A percentile compares a stretch with the other conserved stretches of the same genome.
Conservation (phyloP, 257 asterid genomes). For the Nicotiana knightiana region DNA sequence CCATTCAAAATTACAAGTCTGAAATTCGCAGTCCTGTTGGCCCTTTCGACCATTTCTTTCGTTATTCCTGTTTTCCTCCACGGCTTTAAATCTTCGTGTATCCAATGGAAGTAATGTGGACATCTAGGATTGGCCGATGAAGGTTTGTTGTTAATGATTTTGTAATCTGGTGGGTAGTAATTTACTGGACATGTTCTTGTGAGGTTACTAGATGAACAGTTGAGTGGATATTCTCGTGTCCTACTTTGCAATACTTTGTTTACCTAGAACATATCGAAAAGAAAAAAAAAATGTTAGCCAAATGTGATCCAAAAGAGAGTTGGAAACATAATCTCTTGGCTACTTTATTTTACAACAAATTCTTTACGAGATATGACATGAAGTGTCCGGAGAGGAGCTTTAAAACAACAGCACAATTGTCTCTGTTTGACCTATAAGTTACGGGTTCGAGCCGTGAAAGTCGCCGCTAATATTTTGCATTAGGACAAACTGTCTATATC, state of each 20-base stretch:
- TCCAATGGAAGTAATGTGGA: conserved; percentile 74
- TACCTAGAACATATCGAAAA: conserved; percentile 1
- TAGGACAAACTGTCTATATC: rapidly evolving
- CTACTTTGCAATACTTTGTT: not conserved
- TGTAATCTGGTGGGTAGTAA: conserved; percentile 34
- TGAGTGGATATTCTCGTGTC: conserved; percentile 34
- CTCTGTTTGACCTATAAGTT: too few species aligned
- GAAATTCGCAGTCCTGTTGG: conserved; percentile 51
- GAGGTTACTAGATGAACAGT: conserved; percentile 35
- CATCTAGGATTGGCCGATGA: conserved; percentile 25
- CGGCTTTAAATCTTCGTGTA: conserved; percentile 58
- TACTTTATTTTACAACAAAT: too few species aligned
- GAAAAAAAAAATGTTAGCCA: not conserved
- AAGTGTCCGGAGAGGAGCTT: too few species aligned
- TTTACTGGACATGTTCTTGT: conserved; percentile 51
- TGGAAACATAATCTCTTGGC: not conserved
- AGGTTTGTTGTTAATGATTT: not conserved
- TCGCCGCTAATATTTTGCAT: too few species aligned
- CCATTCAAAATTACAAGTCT: conserved; percentile 58
- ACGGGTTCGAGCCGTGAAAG: too few species aligned
- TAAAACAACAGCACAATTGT: rapidly evolving
- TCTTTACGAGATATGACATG: not conserved
- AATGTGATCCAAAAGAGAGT: not conserved
- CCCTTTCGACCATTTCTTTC: conserved; percentile 47
- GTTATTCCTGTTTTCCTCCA: conserved; percentile 70